phyloP scores from a whole-genome alignment of 2,329 filamentous ascomycete genomes.

The Juglanconis oblonga region DNA sequence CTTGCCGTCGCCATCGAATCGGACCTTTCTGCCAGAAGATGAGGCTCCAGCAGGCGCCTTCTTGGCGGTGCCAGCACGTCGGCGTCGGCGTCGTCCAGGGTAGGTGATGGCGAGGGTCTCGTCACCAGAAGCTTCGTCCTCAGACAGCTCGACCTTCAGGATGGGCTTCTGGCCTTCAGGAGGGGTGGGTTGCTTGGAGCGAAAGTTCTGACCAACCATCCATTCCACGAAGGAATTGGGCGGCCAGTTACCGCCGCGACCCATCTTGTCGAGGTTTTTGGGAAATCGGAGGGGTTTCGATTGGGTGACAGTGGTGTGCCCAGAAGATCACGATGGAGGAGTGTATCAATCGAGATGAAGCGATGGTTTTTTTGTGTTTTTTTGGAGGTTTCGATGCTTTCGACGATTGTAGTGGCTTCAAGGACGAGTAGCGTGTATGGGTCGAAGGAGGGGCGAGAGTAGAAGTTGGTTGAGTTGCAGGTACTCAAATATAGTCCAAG shows the following conservation, averaged over 20 bases:
- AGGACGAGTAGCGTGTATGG: no score
- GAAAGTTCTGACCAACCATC: conserved; percentile 37
- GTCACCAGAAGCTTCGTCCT: conserved; percentile 50
- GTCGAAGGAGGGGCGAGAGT: no score
- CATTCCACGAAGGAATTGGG: conserved; percentile 39
- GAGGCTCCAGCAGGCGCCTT: neutral
- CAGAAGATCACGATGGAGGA: neutral
- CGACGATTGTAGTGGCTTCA: no score
- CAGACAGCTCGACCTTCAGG: conserved; percentile 41
- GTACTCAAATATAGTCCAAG: no score
- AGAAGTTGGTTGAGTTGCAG: no score
- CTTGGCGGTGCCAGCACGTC: neutral
- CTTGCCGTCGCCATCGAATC: conserved; percentile 32
- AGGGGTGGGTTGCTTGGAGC: conserved; percentile 2
- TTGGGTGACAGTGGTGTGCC: neutral
- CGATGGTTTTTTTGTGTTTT: no score
- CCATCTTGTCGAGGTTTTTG: neutral
- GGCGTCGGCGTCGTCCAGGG: conserved; percentile 34
- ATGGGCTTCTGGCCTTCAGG: conserved; percentile 24
- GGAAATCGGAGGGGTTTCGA: neutral
- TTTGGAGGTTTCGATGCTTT: no score
- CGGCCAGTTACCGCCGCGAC: conserved; percentile 23
- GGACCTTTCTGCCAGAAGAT: conserved; percentile 38
- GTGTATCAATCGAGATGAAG: neutral
- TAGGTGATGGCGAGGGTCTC: conserved; percentile 49